Evolutionary conservation across 345 rosid genomes (phyloP), one percentile per base, ranked within the genome.

Genomic region (Boechera stricta): DNA sequence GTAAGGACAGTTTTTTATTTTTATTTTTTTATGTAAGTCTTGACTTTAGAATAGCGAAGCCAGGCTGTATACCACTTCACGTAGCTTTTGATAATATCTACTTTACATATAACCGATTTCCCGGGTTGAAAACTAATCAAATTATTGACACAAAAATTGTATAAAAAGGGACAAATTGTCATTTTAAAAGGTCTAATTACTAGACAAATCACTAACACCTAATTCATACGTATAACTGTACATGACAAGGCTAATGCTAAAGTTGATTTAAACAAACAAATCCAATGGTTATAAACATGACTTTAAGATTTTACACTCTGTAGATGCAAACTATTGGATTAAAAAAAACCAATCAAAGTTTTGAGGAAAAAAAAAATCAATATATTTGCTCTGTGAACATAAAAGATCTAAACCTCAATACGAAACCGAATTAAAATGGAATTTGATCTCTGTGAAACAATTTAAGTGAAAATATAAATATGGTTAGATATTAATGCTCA

Each of bases 61-160:
- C 82, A 79, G 78, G 65, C 78, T 79, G 78, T 73, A 73, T 61
- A 45, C 61, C 78, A 72, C 77, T 39, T 26, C 52, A 38, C 26
- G 67, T 7, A n/a, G 9, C 16, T 79, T 78, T 79, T 55, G 70
- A 79, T 67, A 35, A 62, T 62, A 73, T 79, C 74, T 42, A 26
- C 75, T 79, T 67, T 53, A 60, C 28, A 58, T 51, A 72, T 59
- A 72, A 67, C 73, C 26, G 53, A 61, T 38, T 65, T 72, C 3
- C 64, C 32, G 67, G 63, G 9, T 48, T 15, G 5, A 52, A 28
- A 70, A 70, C 15, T 64, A 64, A 71, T 15, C 54, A 71, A 56
- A 47, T 71, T 44, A 64, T 71, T 57, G 41, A 7, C 26, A 4
- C 24, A 21, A 56, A 48, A 55, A 35, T 9, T 16, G 38, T 60